These are phyloP conservation scores for Cystobasidiopsis lactophilus DNA, from an alignment of 768 basidiomycete species.

Conservation along the genomic window DNA sequence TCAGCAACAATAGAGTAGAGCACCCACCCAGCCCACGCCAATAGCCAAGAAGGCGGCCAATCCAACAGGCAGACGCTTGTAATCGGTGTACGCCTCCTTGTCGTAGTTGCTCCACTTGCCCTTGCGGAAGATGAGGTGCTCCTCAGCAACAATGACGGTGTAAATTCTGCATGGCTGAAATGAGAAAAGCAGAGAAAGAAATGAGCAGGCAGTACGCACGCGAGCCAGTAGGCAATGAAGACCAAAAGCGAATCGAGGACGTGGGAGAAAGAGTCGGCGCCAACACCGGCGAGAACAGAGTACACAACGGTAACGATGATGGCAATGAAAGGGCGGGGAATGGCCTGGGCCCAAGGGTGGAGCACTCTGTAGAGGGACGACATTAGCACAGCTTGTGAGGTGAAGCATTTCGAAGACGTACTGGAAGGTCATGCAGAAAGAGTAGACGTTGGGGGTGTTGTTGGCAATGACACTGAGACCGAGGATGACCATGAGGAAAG, in stretches of 20 bases:
- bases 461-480: constrained; percentile 23
- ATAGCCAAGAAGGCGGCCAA: constrained; percentile 26
- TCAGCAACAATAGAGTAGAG: not conserved
- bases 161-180: constrained; percentile 22
- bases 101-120: constrained; percentile 25
- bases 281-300: constrained; percentile 24
- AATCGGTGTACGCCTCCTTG: constrained; percentile 25
- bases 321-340: constrained; percentile 26
- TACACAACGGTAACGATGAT: constrained; percentile 23
- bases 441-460: constrained; percentile 19
- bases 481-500: not conserved
- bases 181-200: too few relatives aligned
- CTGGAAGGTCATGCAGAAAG: constrained; percentile 11
- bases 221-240: constrained; percentile 31
- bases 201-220: constrained; percentile 21
- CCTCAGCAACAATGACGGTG: constrained; percentile 30
- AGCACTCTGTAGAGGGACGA: constrained; percentile 31
- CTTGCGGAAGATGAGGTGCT: constrained; percentile 34
- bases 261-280: constrained; percentile 29
- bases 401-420: constrained; percentile 15
- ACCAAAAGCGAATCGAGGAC: constrained; percentile 27
- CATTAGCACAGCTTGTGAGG: constrained; percentile 24
- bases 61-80: constrained; percentile 25
- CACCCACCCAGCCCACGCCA: constrained; percentile 22
- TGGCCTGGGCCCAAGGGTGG: constrained; percentile 27